These are phyloP conservation scores for Zhuliangozyma parablackwelliae DNA, from an alignment of 1,139 yeast genomes.

Conservation along the genomic window DNA sequence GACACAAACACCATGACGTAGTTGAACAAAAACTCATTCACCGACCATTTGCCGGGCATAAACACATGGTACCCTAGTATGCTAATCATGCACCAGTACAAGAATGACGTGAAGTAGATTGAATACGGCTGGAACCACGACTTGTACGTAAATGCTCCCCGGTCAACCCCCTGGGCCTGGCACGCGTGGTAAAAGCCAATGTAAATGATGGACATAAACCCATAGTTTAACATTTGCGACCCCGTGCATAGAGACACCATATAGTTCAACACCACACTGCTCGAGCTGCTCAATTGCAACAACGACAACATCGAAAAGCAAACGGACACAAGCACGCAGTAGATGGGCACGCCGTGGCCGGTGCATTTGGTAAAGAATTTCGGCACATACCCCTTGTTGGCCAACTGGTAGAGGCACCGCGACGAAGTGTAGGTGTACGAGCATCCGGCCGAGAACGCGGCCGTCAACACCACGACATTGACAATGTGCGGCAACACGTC, in stretches of 20 bases:
- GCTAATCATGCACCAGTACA: conserved; percentile 27
- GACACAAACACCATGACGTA: conserved; percentile 32
- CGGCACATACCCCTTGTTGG: conserved; percentile 39
- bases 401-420: conserved; percentile 39
- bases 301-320: conserved; percentile 24
- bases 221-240: conserved; percentile 22
- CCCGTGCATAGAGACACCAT: conserved; percentile 25
- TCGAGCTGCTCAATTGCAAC: conserved; percentile 20
- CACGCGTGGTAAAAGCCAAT: conserved; percentile 16
- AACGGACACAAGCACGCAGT: conserved; percentile 26
- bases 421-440: conserved; percentile 41
- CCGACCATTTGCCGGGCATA: conserved; percentile 27
- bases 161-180: conserved; percentile 34
- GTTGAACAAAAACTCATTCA: conserved; percentile 37
- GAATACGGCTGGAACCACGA: conserved; percentile 24
- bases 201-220: conserved; percentile 29
- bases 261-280: conserved; percentile 24
- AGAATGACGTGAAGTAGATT: conserved; percentile 33
- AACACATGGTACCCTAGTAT: conserved; percentile 40
- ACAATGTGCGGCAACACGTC: conserved; percentile 38
- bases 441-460: conserved; percentile 44
- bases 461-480: conserved; percentile 23
- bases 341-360: conserved; percentile 11
- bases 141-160: conserved; percentile 31
- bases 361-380: conserved; percentile 33